These are phyloP conservation scores for Daldinia bambusicola DNA, from an alignment of 495 filamentous ascomycete species.

Conservation along the genomic window DNA sequence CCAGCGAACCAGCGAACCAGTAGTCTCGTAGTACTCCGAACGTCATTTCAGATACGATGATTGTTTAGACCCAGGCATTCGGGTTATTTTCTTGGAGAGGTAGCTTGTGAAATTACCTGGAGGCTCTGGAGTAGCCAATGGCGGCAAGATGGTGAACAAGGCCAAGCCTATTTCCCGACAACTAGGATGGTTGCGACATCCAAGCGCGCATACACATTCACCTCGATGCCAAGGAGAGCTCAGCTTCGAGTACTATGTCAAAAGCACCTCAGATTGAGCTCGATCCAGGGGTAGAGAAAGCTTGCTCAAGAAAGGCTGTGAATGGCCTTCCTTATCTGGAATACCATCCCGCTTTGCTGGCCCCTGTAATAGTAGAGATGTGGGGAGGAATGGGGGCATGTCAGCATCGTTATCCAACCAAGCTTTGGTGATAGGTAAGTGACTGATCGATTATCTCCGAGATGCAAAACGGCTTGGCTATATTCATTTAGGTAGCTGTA, in stretches of 20 bases:
- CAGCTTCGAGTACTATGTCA: constrained; percentile 27
- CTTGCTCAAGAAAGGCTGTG: neutral
- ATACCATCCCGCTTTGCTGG: constrained; percentile 7
- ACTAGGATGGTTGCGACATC: neutral
- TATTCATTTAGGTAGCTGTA: neutral
- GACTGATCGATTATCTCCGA: constrained; percentile 10
- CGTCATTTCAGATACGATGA: constrained; percentile 1
- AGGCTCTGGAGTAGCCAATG: constrained; percentile 5
- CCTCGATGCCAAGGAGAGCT: constrained; percentile 15
- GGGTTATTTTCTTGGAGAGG: constrained; percentile 13
- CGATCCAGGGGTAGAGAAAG: constrained; percentile 3
- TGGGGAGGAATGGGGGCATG: neutral
- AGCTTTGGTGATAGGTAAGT: constrained; percentile 8
- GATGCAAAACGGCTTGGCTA: constrained; percentile 15
- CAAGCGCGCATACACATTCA: neutral
- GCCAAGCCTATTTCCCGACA: neutral
- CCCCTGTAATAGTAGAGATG: constrained; percentile 6
- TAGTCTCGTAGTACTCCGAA: constrained; percentile 13
- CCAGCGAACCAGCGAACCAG: too few relatives aligned
- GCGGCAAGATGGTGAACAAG: neutral
- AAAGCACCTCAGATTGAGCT: constrained; percentile 17
- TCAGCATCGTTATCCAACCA: constrained; percentile 29
- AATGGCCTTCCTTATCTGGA: constrained; percentile 37
- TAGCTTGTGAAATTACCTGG: neutral
- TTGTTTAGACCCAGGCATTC: constrained; percentile 16